These are phyloP conservation scores for Pseudocercospora eumusae DNA, from an alignment of 2,329 filamentous ascomycete species.

Conservation along the genomic window DNA sequence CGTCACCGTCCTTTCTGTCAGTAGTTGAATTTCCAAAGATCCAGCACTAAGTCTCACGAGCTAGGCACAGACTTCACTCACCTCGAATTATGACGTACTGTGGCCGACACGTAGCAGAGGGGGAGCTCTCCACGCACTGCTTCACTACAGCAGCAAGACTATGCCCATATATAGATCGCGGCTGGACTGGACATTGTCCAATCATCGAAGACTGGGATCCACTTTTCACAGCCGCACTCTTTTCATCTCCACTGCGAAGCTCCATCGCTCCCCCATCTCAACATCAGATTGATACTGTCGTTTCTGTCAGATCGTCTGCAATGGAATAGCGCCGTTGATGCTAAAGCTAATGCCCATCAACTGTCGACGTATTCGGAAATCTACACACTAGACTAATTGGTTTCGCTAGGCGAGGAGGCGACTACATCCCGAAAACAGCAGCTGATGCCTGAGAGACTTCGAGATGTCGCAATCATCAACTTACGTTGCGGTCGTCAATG, in stretches of 20 bases:
- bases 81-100: too few species aligned
- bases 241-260: not conserved
- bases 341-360: not conserved
- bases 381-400: not conserved
- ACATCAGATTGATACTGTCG: not conserved
- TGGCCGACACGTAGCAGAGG: too few species aligned
- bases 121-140: not conserved
- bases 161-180: not conserved
- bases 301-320: not conserved
- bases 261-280: not conserved
- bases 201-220: not conserved
- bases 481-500: not conserved
- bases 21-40: too few species aligned
- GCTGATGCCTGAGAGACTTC: not conserved
- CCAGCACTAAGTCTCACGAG: too few species aligned
- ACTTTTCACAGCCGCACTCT: slow-evolving; percentile 9
- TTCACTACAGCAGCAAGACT: not conserved
- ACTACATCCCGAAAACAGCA: not conserved
- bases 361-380: not conserved
- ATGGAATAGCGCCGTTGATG: not conserved
- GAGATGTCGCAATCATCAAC: not conserved
- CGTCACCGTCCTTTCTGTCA: too few species aligned
- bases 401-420: not conserved
- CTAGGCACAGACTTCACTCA: too few species aligned
- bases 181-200: not conserved